Percentiles rank a stretch among this genome's conserved stretches.
Conservation (phyloP, 2,329 filamentous ascomycete genomes). For the Colletotrichum horii region DNA sequence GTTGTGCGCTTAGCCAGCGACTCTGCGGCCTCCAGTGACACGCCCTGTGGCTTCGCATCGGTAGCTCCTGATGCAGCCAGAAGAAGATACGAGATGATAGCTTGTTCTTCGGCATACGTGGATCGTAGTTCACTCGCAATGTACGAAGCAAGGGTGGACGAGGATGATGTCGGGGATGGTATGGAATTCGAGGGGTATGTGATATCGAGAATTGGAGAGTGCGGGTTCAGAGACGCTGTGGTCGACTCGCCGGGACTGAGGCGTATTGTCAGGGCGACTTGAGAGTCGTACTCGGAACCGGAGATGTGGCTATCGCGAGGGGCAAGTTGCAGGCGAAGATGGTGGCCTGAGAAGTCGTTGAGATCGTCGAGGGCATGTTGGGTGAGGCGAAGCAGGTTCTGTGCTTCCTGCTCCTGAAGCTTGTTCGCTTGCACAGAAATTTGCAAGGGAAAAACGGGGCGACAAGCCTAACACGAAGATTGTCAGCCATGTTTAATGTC, state of each 20-base stretch:
- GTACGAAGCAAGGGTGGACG: constrained; percentile 76
- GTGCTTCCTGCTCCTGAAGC: constrained; percentile 70
- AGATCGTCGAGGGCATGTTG: constrained; percentile 87
- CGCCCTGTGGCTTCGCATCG: constrained; percentile 48
- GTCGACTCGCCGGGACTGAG: constrained; percentile 69
- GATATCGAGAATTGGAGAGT: constrained; percentile 75
- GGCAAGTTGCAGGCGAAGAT: constrained; percentile 73
- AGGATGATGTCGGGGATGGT: constrained; percentile 70
- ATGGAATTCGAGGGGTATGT: constrained; percentile 75
- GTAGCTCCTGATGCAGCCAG: constrained; percentile 62
- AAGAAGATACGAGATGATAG: constrained; percentile 79
- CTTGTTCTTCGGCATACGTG: constrained; percentile 87
- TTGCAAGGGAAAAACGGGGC: constrained; percentile 84
- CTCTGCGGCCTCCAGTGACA: constrained; percentile 58
- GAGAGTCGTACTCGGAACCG: constrained; percentile 43
- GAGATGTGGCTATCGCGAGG: constrained; percentile 36
- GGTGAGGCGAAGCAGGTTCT: constrained; percentile 77
- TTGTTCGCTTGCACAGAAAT: constrained; percentile 77
- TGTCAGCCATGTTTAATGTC: neutral
- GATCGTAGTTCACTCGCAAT: constrained; percentile 79
- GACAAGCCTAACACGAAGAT: constrained; percentile 69
- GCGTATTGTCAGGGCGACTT: constrained; percentile 72
- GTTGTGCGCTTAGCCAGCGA: constrained; percentile 74
- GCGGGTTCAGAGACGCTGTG: constrained; percentile 69
- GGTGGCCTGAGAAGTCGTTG: constrained; percentile 85